A percentile compares a stretch with the other conserved stretches of the same genome.
Evolutionary conservation across 352 stramenopile genomes (phyloP).

Genomic region (Phytophthora pistaciae): DNA sequence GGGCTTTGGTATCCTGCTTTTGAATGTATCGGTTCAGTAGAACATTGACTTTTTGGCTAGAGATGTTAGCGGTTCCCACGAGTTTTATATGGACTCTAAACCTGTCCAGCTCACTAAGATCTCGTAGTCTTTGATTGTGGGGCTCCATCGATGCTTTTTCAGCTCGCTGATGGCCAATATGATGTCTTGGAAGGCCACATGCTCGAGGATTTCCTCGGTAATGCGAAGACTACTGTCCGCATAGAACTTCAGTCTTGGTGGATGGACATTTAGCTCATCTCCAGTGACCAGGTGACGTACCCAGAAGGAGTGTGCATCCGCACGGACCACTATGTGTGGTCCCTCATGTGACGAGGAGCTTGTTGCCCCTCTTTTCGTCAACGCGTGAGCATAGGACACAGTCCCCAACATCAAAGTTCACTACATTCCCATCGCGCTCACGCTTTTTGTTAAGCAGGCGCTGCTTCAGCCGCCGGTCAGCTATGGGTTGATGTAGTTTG

Average conservation of each 20-base stretch:
- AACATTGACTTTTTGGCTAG: background rate
- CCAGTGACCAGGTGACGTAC: slow-evolving; percentile 17
- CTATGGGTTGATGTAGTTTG: background rate
- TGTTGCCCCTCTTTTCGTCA: slow-evolving; percentile 9
- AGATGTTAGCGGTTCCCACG: background rate
- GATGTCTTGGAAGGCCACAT: slow-evolving; percentile 11
- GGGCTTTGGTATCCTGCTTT: background rate
- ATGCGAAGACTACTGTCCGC: slow-evolving; percentile 11
- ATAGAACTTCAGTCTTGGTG: slow-evolving; percentile 15
- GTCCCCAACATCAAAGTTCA: slow-evolving; percentile 14
- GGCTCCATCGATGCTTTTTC: background rate
- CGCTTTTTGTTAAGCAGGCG: slow-evolving; percentile 10
- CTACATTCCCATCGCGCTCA: slow-evolving; percentile 4
- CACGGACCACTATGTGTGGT: slow-evolving; percentile 7
- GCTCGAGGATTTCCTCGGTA: slow-evolving; percentile 6
- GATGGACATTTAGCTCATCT: slow-evolving; percentile 7
- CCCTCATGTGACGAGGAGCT: slow-evolving; percentile 16
- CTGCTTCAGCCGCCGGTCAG: slow-evolving; percentile 8
- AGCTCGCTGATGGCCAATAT: slow-evolving; percentile 1
- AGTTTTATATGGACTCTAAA: background rate
- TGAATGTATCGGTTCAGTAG: background rate
- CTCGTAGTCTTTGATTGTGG: background rate
- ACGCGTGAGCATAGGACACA: slow-evolving; percentile 13
- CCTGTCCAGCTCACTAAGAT: background rate
- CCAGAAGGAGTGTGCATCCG: slow-evolving; percentile 8